Conservation (phyloP, 805 yeast genomes). For the Wickerhamomyces sydowiorum region DNA sequence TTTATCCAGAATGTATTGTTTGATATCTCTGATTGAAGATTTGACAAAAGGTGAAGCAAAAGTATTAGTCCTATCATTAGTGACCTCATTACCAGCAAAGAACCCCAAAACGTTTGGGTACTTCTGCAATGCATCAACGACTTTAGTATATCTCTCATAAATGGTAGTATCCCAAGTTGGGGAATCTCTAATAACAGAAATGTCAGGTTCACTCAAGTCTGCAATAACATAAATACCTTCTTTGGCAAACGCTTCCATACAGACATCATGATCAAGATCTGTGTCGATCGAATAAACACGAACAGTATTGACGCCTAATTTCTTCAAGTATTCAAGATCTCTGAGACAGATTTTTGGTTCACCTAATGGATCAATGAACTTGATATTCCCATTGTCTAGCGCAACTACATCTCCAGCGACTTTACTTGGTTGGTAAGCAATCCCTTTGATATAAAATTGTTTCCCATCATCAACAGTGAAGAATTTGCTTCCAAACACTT, state of each 20-base stretch:
- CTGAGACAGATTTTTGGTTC: slow-evolving; percentile 65
- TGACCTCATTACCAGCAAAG: slow-evolving; percentile 97
- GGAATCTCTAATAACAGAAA: slow-evolving; percentile 67
- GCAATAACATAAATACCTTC: slow-evolving; percentile 91
- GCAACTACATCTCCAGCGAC: slow-evolving; percentile 30
- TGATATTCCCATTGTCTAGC: slow-evolving; percentile 16
- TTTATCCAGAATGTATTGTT: slow-evolving; percentile 60
- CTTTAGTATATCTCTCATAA: slow-evolving; percentile 72
- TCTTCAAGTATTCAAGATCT: slow-evolving; percentile 71
- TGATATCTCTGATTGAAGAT: slow-evolving; percentile 91
- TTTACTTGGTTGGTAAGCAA: slow-evolving; percentile 74
- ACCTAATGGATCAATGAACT: slow-evolving; percentile 70
- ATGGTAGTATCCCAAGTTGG: slow-evolving; percentile 77
- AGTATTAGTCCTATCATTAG: slow-evolving; percentile 77
- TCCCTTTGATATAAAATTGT: slow-evolving; percentile 83
- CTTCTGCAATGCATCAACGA: slow-evolving; percentile 71
- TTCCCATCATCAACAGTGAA: slow-evolving; percentile 66
- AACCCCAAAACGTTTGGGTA: slow-evolving; percentile 86
- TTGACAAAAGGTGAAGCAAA: slow-evolving; percentile 91
- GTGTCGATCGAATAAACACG: slow-evolving; percentile 87
- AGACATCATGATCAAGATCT: slow-evolving; percentile 59
- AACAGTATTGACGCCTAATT: slow-evolving; percentile 68
- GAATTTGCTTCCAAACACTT: slow-evolving; percentile 69
- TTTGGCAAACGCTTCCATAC: slow-evolving; percentile 68
- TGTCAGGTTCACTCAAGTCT: slow-evolving; percentile 82